Conservation (phyloP, 2,329 filamentous ascomycete genomes). For the Ceratocystis huliohia region DNA sequence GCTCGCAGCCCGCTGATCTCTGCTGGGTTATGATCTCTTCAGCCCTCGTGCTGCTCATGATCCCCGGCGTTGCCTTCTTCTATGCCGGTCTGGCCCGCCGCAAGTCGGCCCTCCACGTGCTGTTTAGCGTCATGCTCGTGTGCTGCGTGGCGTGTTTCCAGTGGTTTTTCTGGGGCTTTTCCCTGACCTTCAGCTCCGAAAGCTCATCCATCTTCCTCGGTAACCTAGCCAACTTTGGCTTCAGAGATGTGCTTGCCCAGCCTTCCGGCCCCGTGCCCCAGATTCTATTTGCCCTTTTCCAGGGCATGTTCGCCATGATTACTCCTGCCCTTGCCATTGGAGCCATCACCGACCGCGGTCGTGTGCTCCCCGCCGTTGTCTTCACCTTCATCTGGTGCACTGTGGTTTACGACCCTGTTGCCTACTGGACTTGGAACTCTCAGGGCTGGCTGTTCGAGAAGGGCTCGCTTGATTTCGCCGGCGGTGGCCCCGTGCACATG, state of each 20-base stretch:
- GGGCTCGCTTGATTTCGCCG: slow-evolving; percentile 61
- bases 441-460: slow-evolving; percentile 59
- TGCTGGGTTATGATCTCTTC: slow-evolving; percentile 66
- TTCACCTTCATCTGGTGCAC: slow-evolving; percentile 62
- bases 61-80: slow-evolving; percentile 88
- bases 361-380: slow-evolving; percentile 47
- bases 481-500: slow-evolving; percentile 64
- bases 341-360: slow-evolving; percentile 48
- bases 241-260: slow-evolving; percentile 61
- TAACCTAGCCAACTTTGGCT: slow-evolving; percentile 66
- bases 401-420: slow-evolving; percentile 59
- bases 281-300: slow-evolving; percentile 71
- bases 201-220: slow-evolving; percentile 65
- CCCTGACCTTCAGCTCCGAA: slow-evolving; percentile 68
- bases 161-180: slow-evolving; percentile 96
- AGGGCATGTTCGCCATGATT: slow-evolving; percentile 81
- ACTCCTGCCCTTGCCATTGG: slow-evolving; percentile 52
- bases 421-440: slow-evolving; percentile 67
- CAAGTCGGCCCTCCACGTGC: slow-evolving; percentile 76
- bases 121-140: slow-evolving; percentile 75
- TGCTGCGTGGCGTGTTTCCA: slow-evolving; percentile 71
- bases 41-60: slow-evolving; percentile 79
- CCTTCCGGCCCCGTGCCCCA: slow-evolving; percentile 63
- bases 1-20: slow-evolving; percentile 58
- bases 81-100: slow-evolving; percentile 81